A percentile compares a stretch with the other conserved stretches of the same genome.
These are phyloP conservation scores for Dictyostelium capitatum DNA, from an alignment of 78 protist genomes.

Conservation along the genomic window DNA sequence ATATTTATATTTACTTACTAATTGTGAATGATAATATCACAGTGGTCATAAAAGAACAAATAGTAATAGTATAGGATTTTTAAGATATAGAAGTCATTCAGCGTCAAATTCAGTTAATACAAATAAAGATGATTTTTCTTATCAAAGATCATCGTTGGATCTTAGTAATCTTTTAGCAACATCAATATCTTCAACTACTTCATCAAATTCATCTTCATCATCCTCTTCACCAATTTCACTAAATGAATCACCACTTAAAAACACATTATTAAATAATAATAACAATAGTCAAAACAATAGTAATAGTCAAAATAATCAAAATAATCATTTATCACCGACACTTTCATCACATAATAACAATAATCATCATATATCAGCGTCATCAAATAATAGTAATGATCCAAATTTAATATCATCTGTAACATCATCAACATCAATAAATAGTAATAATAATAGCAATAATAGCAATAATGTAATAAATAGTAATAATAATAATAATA, in stretches of 20 bases:
- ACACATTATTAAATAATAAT: slow-evolving; percentile 1
- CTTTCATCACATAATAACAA: not conserved
- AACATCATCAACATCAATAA: not conserved
- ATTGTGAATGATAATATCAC: no score
- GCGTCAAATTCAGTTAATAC: slow-evolving; percentile 12
- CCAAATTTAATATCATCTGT: not conserved
- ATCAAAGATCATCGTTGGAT: slow-evolving; percentile 52
- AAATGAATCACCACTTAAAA: slow-evolving; percentile 56
- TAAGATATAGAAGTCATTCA: slow-evolving; percentile 44
- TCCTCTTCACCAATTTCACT: slow-evolving; percentile 48
- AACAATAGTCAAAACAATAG: not conserved
- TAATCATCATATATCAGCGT: not conserved
- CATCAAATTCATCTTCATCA: slow-evolving; percentile 24
- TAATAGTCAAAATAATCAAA: not conserved
- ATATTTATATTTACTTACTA: not conserved
- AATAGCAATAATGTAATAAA: not conserved
- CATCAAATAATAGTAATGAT: not conserved
- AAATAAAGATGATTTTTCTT: slow-evolving; percentile 1
- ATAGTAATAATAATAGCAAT: slow-evolving; percentile 2
- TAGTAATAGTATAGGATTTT: slow-evolving; percentile 19
- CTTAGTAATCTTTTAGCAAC: slow-evolving; percentile 49
- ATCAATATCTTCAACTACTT: not conserved
- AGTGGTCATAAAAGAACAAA: slow-evolving; percentile 3
- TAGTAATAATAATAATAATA: not conserved
- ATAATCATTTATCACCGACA: slow-evolving; percentile 26